phyloP scores from a whole-genome alignment of 495 filamentous ascomycete species.

The Tuber umbilicatum region DNA sequence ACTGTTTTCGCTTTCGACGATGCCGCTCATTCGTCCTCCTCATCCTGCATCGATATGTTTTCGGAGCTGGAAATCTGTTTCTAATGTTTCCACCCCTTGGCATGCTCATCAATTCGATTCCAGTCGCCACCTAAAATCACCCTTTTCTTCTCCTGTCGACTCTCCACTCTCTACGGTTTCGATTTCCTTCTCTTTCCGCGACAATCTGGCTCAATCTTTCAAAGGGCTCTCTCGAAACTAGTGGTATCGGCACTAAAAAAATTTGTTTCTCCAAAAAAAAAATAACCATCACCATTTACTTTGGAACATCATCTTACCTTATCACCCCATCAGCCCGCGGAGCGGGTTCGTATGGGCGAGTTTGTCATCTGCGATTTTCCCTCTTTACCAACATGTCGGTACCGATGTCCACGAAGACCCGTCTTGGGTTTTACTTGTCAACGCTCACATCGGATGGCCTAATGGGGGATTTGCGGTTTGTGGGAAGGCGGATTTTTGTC shows the following conservation, averaged over 20 bases:
- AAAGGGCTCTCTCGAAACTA: background rate
- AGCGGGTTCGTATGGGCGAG: background rate
- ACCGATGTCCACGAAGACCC: background rate
- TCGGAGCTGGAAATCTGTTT: background rate
- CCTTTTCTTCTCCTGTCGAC: background rate
- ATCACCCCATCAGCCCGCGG: too few species aligned
- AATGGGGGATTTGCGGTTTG: background rate
- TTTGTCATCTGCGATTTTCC: background rate
- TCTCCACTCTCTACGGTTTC: background rate
- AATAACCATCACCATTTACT: background rate
- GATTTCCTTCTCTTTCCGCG: too few species aligned
- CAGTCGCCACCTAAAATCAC: background rate
- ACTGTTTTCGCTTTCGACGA: background rate
- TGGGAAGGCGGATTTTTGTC: background rate
- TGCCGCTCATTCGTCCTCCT: background rate
- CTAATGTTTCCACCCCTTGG: background rate
- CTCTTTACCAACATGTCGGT: background rate
- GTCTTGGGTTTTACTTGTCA: background rate
- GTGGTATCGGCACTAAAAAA: background rate
- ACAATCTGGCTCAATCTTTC: background rate
- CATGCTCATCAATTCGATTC: background rate
- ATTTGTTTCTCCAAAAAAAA: background rate
- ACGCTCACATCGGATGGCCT: background rate
- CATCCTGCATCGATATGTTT: background rate
- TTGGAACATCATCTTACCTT: background rate